phyloP scores from a whole-genome alignment of 208 protist species.

The Sergeia podlipaevii region DNA sequence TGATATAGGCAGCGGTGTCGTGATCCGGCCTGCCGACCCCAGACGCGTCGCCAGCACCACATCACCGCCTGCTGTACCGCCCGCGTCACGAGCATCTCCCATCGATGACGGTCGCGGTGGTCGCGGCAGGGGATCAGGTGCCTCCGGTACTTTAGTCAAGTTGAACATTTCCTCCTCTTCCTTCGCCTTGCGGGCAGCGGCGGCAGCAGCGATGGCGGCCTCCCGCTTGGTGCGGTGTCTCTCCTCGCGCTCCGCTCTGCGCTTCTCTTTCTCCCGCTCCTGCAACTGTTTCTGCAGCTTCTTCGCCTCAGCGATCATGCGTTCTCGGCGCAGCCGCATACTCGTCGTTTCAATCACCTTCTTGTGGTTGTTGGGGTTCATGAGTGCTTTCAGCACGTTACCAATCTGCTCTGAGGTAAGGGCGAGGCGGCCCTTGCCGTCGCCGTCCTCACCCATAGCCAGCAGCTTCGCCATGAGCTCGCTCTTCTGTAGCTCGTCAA shows the following conservation, averaged over 20 bases:
- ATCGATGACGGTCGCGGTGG: neutral
- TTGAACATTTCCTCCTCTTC: conserved; percentile 18
- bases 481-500: conserved; percentile 50
- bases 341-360: conserved; percentile 24
- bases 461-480: conserved; percentile 49
- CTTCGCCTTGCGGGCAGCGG: neutral
- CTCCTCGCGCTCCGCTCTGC: conserved; percentile 7
- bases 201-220: neutral
- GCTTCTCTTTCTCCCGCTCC: conserved; percentile 2
- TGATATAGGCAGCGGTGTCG: conserved; percentile 1
- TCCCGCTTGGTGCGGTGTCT: neutral
- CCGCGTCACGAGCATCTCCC: neutral
- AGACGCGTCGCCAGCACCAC: neutral
- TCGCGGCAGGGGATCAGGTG: neutral
- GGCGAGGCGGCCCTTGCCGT: neutral
- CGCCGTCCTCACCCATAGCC: conserved; percentile 26
- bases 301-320: conserved; percentile 22
- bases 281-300: conserved; percentile 9
- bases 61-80: neutral
- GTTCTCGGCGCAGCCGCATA: conserved; percentile 28
- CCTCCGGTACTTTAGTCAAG: conserved; percentile 20
- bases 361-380: conserved; percentile 1
- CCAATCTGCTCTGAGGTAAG: conserved; percentile 39
- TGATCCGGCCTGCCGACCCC: conserved; percentile 1
- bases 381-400: conserved; percentile 34